Conservation (phyloP, 768 basidiomycete genomes). For the Macrolepiota dolichaula region DNA sequence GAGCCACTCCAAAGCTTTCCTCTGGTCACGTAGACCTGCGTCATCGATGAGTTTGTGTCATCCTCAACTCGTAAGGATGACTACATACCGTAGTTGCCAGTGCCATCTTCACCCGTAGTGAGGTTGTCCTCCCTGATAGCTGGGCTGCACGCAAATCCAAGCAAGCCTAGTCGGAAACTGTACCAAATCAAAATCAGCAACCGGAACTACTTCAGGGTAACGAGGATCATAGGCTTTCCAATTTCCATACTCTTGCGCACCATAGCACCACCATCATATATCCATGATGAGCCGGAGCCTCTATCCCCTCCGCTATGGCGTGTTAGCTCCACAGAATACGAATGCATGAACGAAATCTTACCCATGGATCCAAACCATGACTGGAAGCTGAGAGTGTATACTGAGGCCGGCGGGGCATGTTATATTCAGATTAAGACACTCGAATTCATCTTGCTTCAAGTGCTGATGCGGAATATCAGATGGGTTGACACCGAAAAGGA, state of each 20-base stretch:
- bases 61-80: neutral
- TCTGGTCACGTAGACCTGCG: conserved; percentile 62
- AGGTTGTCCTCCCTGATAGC: conserved; percentile 67
- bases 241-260: conserved; percentile 63
- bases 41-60: conserved; percentile 10
- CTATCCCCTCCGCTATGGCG: conserved; percentile 59
- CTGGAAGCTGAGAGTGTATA: conserved; percentile 55
- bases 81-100: conserved; percentile 73
- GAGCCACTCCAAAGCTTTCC: conserved; percentile 61
- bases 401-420: conserved; percentile 63
- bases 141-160: conserved; percentile 71
- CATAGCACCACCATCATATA: conserved; percentile 70
- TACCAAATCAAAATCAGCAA: conserved; percentile 4
- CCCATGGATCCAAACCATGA: conserved; percentile 90
- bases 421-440: conserved; percentile 78
- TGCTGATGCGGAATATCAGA: conserved; percentile 50
- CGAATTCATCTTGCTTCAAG: conserved; percentile 68
- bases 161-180: conserved; percentile 74
- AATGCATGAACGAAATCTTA: conserved; percentile 29
- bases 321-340: conserved; percentile 8
- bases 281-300: conserved; percentile 75
- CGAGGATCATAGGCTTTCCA: conserved; percentile 65
- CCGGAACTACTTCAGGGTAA: conserved; percentile 68
- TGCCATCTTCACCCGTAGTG: conserved; percentile 60
- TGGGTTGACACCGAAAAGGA: conserved; percentile 55